Conservation (phyloP, 371 early-diverging fungal species). For the Racocetra persica region DNA sequence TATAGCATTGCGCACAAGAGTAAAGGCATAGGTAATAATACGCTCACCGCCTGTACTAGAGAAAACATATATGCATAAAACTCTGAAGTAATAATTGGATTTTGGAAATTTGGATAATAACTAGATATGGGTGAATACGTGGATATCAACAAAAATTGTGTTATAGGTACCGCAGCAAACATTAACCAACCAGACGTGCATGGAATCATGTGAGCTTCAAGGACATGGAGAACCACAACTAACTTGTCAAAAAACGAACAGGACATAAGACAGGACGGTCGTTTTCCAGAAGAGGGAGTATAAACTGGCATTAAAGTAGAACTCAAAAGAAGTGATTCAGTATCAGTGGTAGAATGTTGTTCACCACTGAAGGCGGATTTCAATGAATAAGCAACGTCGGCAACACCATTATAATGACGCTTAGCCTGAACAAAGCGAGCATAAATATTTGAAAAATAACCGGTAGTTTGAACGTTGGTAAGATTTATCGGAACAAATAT, state of each 20-base stretch:
- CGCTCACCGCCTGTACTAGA: slow-evolving; percentile 56
- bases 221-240: slow-evolving; percentile 54
- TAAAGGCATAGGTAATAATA: slow-evolving; percentile 58
- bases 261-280: slow-evolving; percentile 29
- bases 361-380: slow-evolving; percentile 30
- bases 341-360: not conserved
- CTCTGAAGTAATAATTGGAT: slow-evolving; percentile 58
- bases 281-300: not conserved
- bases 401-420: slow-evolving; percentile 70
- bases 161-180: slow-evolving; percentile 63
- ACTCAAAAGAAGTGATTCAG: not conserved
- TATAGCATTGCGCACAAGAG: slow-evolving; percentile 58
- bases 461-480: slow-evolving; percentile 75
- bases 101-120: slow-evolving; percentile 52
- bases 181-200: slow-evolving; percentile 62
- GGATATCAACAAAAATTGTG: slow-evolving; percentile 59
- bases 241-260: slow-evolving; percentile 53
- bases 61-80: slow-evolving; percentile 57
- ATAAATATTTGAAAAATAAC: slow-evolving; percentile 61
- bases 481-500: slow-evolving; percentile 79
- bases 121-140: slow-evolving; percentile 51
- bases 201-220: slow-evolving; percentile 64
- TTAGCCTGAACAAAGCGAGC: slow-evolving; percentile 77
- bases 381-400: slow-evolving; percentile 65
- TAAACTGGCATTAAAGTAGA: not conserved